These are phyloP conservation scores for Phytophthora ohioensis DNA, from an alignment of 352 stramenopile species.

Conservation along the genomic window DNA sequence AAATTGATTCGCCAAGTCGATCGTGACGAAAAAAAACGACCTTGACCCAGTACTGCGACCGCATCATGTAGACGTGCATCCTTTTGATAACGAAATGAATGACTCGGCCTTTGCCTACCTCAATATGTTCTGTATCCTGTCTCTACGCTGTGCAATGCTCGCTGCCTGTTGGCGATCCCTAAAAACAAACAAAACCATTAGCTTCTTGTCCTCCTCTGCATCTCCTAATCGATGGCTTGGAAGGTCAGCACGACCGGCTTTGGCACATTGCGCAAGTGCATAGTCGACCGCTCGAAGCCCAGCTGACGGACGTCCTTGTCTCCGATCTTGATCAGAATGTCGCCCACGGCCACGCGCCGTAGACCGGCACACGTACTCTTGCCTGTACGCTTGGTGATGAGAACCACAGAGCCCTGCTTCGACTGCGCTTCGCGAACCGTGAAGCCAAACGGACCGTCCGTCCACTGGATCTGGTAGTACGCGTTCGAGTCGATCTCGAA, in stretches of 20 bases:
- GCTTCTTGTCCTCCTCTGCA: constrained; percentile 16
- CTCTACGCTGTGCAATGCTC: constrained; percentile 12
- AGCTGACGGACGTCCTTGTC: constrained; percentile 74
- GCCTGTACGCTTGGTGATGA: constrained; percentile 85
- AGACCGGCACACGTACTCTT: constrained; percentile 81
- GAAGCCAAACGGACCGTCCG: constrained; percentile 80
- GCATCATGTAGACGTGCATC: constrained; percentile 15
- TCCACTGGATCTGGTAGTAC: constrained; percentile 87
- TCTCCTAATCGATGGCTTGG: constrained; percentile 73
- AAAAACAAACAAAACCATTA: constrained; percentile 40
- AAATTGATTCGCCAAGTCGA: constrained; percentile 3
- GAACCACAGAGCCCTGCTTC: constrained; percentile 67
- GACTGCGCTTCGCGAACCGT: constrained; percentile 83
- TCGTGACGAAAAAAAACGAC: not conserved
- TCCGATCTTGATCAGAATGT: constrained; percentile 82
- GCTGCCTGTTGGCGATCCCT: constrained; percentile 14
- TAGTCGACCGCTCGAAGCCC: constrained; percentile 79
- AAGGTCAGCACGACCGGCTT: constrained; percentile 85
- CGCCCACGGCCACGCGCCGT: constrained; percentile 74
- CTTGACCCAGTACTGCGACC: not conserved
- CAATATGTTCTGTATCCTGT: constrained; percentile 13
- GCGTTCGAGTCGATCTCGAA: constrained; percentile 72
- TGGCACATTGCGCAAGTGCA: constrained; percentile 74
- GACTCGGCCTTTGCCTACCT: constrained; percentile 11
- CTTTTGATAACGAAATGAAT: constrained; percentile 29